Evolutionary conservation across 345 rosid species (phyloP), one percentile per base, ranked within the genome.

Genomic region (Erucastrum elatum): DNA sequence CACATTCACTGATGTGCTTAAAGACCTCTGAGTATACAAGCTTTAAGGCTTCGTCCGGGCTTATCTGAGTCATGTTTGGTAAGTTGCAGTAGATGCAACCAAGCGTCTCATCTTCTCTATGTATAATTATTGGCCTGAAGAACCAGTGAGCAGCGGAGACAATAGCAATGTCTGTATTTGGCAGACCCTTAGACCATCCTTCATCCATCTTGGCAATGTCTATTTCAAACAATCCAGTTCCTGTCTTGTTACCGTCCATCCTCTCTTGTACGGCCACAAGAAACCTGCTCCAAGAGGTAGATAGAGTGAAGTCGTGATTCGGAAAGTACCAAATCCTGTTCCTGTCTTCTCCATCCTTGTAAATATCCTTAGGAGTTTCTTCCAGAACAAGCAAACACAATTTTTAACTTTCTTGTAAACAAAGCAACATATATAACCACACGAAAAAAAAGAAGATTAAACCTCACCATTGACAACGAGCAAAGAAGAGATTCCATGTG

Each of bases 401-500:
- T 58, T 64, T 56, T 29, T 2, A 16, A 2, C 5, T 66, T 66
- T 29, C 84, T 66, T 81, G 74, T 59, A 7, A 61, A 15, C 30
- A 55, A 66, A 81, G 77, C 68, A 80, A 76, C 5, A 37, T 0
- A 29, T 6, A 4, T 6, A 7, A 10, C 15, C 8, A 33, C 5
- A 29, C 21, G 21, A 21, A 0, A 21, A 21, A 21, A 1, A 13
- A 63, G 31, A 31, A 31, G 12, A 31, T n/a, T 64, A 9, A 9
- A 3, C 9, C 11, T 3, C 56, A 92, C 98, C 94, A 81, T 80
- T 12, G 97, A 93, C 73, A 94, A 77, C 65, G 91, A 90, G 68
- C 98, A 94, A 4, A 91, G 88, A 16, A 94, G 93, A 2, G 97
- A 94, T 64, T 93, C 97, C 87, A 92, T 77, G 27, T 94, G 98